These are phyloP conservation scores for Rhytidhysteron rufulum DNA, from an alignment of 2,329 filamentous ascomycete species.

Conservation along the genomic window DNA sequence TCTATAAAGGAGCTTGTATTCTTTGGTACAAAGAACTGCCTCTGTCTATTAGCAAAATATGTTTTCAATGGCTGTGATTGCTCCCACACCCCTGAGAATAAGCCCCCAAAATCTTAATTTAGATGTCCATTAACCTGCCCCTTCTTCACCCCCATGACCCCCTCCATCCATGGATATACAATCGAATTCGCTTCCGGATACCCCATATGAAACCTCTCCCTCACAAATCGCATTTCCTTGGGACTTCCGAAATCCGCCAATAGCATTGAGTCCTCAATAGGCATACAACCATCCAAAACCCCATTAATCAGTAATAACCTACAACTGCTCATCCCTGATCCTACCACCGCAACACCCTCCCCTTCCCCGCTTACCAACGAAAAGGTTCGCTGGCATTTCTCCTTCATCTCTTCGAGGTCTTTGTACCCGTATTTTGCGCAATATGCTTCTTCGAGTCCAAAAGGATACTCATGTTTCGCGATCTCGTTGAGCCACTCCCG, in stretches of 20 bases:
- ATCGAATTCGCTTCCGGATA: constrained; percentile 29
- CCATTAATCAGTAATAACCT: constrained; percentile 55
- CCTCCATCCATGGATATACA: constrained; percentile 30
- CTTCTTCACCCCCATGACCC: no score
- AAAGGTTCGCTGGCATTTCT: constrained; percentile 48
- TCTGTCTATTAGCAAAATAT: no score
- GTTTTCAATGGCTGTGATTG: no score
- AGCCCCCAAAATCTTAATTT: no score
- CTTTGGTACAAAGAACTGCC: no score
- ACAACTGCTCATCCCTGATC: constrained; percentile 39
- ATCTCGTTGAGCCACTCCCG: constrained; percentile 50
- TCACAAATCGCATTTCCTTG: constrained; percentile 49
- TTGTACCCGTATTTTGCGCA: constrained; percentile 43
- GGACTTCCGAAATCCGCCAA: constrained; percentile 49
- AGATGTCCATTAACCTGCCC: no score
- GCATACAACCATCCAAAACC: constrained; percentile 57
- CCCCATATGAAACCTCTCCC: constrained; percentile 46
- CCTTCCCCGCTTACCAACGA: constrained; percentile 52
- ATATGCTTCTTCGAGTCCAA: constrained; percentile 50
- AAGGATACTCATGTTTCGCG: constrained; percentile 56
- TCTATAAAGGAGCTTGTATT: no score
- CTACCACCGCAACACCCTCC: constrained; percentile 39
- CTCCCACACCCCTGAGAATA: no score
- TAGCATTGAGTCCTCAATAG: constrained; percentile 56
- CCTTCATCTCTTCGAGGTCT: constrained; percentile 40